Base-by-base conservation (phyloP, 148 eudicot species). In the Selenicereus undatus region DNA sequence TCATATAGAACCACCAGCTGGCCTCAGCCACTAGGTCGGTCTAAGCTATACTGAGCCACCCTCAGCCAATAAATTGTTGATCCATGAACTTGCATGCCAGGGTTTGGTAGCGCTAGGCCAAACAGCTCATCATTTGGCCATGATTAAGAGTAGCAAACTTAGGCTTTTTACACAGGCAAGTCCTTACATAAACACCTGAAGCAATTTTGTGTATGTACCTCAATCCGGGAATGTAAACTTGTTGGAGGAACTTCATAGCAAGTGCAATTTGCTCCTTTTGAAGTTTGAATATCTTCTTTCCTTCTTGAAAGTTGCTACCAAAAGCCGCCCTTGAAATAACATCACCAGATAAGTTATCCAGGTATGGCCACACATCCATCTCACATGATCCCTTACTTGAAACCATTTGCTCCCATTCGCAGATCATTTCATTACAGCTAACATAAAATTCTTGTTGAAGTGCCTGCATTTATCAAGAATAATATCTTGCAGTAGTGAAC, bases 291-390 rank as follows among this genome's bases (percentile, higher is more conserved):
- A 84, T 81, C 69, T 70, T 75, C 78, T 80, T 86, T 4, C 88
- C 88, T 58, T 86, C 80, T 60, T 79, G 70, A 30, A 76, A 86
- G 76, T 79, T 86, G 75, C 85, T 86, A 66, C 85, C 80, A 32
- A 86, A 86, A 56, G 88, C 86, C 4, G 77, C 88, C 51, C 88
- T 81, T 39, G 86, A 83, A 42, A 86, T 86, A 22, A 81, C 79
- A 75, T 86, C 88, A 0, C 86, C 80, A 4, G 88, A 74, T 45
- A 86, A 71, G 50, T 66, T 79, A 73, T 72, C 81, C 71, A 86
- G 78, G 56, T 76, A 11, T 1, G 86, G 83, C 82, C 82, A 81
- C 43, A 81, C 86, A 79, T 86, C 88, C n/a, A 86, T 16, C 74
- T 86, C 86, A 29, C 79, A 69, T 0, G 78, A 70, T 50, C 86